Base-by-base conservation (phyloP, 345 rosid genomes). In the Lagerstroemia speciosa region DNA sequence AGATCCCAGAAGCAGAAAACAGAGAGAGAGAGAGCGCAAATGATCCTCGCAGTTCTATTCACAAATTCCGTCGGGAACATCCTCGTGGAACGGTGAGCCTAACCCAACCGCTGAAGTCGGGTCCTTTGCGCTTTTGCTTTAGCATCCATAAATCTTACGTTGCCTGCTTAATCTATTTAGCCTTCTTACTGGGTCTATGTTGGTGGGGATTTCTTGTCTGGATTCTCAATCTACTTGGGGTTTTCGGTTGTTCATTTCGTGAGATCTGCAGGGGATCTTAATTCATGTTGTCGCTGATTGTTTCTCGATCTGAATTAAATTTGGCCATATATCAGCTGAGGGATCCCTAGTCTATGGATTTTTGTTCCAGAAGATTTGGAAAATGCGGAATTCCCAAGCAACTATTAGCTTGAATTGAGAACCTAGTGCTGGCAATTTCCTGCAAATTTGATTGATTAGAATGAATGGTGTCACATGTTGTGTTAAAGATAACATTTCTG, bases 11-110 rank as follows among this genome's bases (percentile, higher is more conserved):
- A 17, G 9, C 9, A n/a, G n/a, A n/a, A n/a, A n/a, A n/a, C n/a
- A n/a, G 41, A 38, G 41, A 38, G 41, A 38, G 5, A 4, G 41
- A 5, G 41, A 4, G 10, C 10, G 10, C 7, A 38, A 10, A 41
- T 41, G 92, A 83, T 86, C 65, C 87, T 89, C 8, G 95, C 95
- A 3, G 74, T 85, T 46, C 78, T 89, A 72, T 87, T 89, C 70
- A 85, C 88, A 10, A 89, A 86, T 31, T 80, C 88, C 55, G 90
- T 78, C 41, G 91, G 91, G 36, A 89, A 89, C 79, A 88, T 89
- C 55, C 74, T 87, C 17, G 82, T 87, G 75, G 95, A 89, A 77
- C 72, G 95, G 95, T 86, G 55, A 0, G 71, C 62, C 62, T 32
- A 2, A 1, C 33, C 55, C 20, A 8, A 48, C 33, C 16, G 19